Base-by-base conservation (phyloP, 768 basidiomycete species). In the Tremella mesenterica region DNA sequence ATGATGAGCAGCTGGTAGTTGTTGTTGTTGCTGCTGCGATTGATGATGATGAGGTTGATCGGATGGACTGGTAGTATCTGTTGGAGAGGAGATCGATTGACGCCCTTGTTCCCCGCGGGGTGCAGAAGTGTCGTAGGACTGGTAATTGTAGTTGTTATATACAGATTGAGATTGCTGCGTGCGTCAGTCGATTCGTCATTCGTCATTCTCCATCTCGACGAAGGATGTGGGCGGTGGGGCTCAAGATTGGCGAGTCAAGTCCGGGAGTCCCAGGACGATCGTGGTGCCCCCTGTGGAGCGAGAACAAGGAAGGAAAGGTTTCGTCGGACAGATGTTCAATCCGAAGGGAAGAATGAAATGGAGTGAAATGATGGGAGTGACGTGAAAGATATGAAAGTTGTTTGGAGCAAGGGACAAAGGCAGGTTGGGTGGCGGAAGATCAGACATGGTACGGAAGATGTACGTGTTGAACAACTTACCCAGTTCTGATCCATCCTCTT, bases 401-500 rank as follows among this genome's bases (percentile, higher is more conserved):
- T n/a, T n/a, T n/a, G 38, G 18, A 34, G 33, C n/a, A 41, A 5
- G 38, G 38, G 38, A 41, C n/a, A 14, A 5, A 41, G n/a, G 38
- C n/a, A n/a, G 38, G 38, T 41, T 23, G 5, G n/a, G n/a, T n/a
- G 38, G 38, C n/a, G 38, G 23, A 8, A 4, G 38, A 23, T 41
- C 38, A 14, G 38, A 5, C 38, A 41, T 41, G 38, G 14, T 41
- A 23, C 38, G 25, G 21, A 28, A 7, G 29, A 18, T 26, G 47
- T 30, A 29, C 26, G 10, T 25, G 45, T 10, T 44, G 10, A 28
- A 28, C 4, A 23, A 48, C 47, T 12, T 23, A 48, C 47, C 47
- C 47, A 48, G 27, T 28, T 48, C 16, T 27, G 47, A n/a, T 48
- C 47, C 47, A 44, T 44, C 38, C 38, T 41, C 38, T 23, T 23